These are phyloP conservation scores for Otatea glauca DNA, from an alignment of 176 grass and related monocot genomes.

Conservation along the genomic window DNA sequence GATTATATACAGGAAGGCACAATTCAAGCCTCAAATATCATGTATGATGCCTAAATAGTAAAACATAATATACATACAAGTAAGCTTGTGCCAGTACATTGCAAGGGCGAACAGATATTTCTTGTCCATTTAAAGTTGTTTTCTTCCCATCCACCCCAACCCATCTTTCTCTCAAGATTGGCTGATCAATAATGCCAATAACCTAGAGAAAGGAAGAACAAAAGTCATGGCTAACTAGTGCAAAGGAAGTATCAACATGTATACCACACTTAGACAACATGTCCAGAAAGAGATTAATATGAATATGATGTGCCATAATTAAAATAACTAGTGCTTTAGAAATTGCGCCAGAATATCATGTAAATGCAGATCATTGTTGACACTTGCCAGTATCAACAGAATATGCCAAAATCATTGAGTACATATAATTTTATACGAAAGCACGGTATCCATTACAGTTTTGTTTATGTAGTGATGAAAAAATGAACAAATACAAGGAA, in stretches of 20 bases:
- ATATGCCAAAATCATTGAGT: neutral
- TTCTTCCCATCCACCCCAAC: slow-evolving; percentile 70
- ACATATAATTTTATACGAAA: neutral
- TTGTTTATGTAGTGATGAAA: too few relatives aligned
- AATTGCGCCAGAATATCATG: neutral
- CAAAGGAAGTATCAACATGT: neutral
- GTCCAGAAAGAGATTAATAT: neutral
- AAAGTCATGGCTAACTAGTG: slow-evolving; percentile 9
- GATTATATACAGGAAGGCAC: slow-evolving; percentile 9
- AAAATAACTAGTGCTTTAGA: neutral
- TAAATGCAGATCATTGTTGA: neutral
- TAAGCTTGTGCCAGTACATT: slow-evolving; percentile 80
- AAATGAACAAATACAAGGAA: slow-evolving; percentile 24
- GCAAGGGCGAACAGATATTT: slow-evolving; percentile 75
- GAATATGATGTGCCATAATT: neutral
- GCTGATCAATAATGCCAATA: slow-evolving; percentile 86
- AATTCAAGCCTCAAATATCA: slow-evolving; percentile 5
- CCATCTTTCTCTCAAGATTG: slow-evolving; percentile 88
- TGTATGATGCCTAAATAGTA: slow-evolving; percentile 2
- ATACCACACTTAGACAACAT: neutral
- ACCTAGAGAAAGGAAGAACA: slow-evolving; percentile 53
- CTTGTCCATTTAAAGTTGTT: slow-evolving; percentile 81
- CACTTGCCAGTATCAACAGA: slow-evolving; percentile 20
- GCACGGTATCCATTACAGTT: neutral
- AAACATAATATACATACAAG: slow-evolving; percentile 60